Base-by-base conservation (phyloP, 768 basidiomycete genomes). In the Hydnum rufescens region DNA sequence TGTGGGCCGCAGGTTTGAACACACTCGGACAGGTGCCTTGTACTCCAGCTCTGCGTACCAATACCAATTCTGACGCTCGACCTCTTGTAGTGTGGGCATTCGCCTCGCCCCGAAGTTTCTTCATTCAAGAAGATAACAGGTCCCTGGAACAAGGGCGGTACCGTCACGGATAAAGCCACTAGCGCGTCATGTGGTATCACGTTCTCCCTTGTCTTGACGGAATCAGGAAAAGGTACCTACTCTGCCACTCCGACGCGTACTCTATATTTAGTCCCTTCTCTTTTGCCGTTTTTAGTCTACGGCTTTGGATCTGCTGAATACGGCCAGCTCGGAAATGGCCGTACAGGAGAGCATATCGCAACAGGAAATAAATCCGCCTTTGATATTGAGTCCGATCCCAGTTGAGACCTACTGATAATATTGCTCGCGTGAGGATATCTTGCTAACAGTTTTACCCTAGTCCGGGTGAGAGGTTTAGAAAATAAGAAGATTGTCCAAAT, bases 281-380 rank as follows among this genome's bases (percentile, higher is more conserved):
- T 25, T 55, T 0, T 28, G 2, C 31, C 32, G 23, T 25, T 44
- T n/a, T 48, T 58, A 83, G 87, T 93, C 2, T 96, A 82, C 60
- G 74, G 87, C 1, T 82, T 89, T 57, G 93, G 93, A 31, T 90
- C 85, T 49, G 86, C 79, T 22, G 90, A 95, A 65, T 79, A 86
- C 54, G 93, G 93, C 1, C 92, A 95, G 58, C 70, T 96, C 0
- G 93, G 89, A 0, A 92, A 88, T 62, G 93, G 92, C 18, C 77
- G 77, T 57, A 92, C 88, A 0, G 88, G 92, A n/a, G 89, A 93
- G 64, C 76, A 86, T 32, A 85, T 93, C 54, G 75, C 80, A 5
- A 81, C 82, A 1, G 84, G 82, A 19, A 86, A 86, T 59, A 88
- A 88, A 65, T 76, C 79, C 0, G 78, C 75, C 6, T 93, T 74